Conservation (phyloP, 352 stramenopile species). For the Nothophytophthora sp. region DNA sequence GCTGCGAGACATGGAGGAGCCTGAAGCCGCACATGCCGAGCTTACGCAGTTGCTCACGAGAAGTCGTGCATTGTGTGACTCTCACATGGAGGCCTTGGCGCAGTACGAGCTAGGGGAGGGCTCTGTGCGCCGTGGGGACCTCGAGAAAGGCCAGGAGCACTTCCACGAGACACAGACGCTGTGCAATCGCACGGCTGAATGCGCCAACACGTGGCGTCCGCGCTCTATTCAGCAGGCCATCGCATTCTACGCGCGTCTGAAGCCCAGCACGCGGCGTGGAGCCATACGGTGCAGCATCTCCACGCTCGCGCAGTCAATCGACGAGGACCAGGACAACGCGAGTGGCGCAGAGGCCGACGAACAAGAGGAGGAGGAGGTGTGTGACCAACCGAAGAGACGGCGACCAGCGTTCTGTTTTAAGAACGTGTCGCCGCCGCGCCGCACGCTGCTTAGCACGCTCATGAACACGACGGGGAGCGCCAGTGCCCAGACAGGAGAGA, state of each 20-base stretch:
- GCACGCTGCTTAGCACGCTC: conserved; percentile 24
- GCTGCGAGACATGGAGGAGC: conserved; percentile 36
- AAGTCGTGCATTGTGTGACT: conserved; percentile 36
- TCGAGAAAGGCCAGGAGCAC: conserved; percentile 35
- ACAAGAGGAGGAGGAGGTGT: conserved; percentile 2
- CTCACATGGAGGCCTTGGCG: conserved; percentile 45
- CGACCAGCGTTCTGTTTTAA: conserved; percentile 26
- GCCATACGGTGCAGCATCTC: conserved; percentile 32
- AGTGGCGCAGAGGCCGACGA: conserved; percentile 3
- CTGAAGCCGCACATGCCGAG: conserved; percentile 37
- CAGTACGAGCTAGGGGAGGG: conserved; percentile 55
- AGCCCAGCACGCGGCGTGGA: conserved; percentile 24
- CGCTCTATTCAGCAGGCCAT: conserved; percentile 55
- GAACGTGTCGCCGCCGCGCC: conserved; percentile 3
- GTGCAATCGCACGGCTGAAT: conserved; percentile 51
- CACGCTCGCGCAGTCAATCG: conserved; percentile 1
- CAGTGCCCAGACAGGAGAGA: conserved; percentile 1
- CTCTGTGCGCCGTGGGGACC: conserved; percentile 35
- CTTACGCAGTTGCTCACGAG: conserved; percentile 40
- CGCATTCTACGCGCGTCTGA: conserved; percentile 49
- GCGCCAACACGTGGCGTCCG: conserved; percentile 29
- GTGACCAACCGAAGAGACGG: conserved; percentile 7
- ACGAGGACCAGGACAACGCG: conserved; percentile 8
- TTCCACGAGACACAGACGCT: conserved; percentile 42
- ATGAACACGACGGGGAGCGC: conserved; percentile 8